A percentile compares a stretch with the other conserved stretches of the same genome.
These are phyloP conservation scores for Phytophthora ramorum DNA, from an alignment of 352 stramenopile species.

Conservation along the genomic window DNA sequence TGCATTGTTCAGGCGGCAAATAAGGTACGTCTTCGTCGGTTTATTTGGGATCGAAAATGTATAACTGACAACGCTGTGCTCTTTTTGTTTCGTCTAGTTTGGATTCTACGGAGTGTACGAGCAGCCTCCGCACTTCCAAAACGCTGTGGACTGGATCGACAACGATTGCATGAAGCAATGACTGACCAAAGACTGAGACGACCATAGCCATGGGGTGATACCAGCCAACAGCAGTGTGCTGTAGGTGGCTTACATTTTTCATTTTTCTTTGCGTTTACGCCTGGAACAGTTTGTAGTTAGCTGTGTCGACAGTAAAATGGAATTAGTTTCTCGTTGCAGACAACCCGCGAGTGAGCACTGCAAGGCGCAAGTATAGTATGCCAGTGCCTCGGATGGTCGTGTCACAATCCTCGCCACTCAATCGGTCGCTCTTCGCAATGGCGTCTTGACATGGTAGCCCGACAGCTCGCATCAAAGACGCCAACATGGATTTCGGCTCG, in stretches of 20 bases:
- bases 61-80: slow-evolving; percentile 3
- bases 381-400: slow-evolving; percentile 21
- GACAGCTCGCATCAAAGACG: slow-evolving; percentile 29
- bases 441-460: slow-evolving; percentile 13
- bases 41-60: background rate
- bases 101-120: slow-evolving; percentile 65
- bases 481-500: slow-evolving; percentile 23
- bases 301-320: slow-evolving; percentile 19
- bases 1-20: slow-evolving; percentile 55
- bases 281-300: slow-evolving; percentile 22
- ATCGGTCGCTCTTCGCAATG: background rate
- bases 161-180: slow-evolving; percentile 53
- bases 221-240: slow-evolving; percentile 14
- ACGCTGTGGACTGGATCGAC: slow-evolving; percentile 54
- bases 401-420: background rate
- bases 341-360: slow-evolving; percentile 38
- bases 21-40: slow-evolving; percentile 37
- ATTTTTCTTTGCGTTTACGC: slow-evolving; percentile 11
- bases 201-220: slow-evolving; percentile 8
- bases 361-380: slow-evolving; percentile 44
- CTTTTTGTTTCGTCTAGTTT: slow-evolving; percentile 37
- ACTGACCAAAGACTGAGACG: slow-evolving; percentile 2
- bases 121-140: slow-evolving; percentile 48
- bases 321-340: slow-evolving; percentile 1
- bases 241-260: slow-evolving; percentile 23